phyloP scores from a whole-genome alignment of 2,329 filamentous ascomycete species.

The Microsporum canis region DNA sequence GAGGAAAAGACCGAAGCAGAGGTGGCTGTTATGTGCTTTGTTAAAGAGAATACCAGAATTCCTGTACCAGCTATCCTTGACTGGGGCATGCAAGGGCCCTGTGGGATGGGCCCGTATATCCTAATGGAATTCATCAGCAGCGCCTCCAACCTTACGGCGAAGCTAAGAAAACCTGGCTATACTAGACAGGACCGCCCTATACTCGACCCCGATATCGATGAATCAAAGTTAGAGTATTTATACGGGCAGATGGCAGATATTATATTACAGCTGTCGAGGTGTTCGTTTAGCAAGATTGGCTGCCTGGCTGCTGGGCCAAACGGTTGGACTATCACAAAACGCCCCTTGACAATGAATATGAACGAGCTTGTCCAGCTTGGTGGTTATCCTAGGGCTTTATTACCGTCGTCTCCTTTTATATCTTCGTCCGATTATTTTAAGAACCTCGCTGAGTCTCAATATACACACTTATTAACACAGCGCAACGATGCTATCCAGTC shows the following conservation, averaged over 20 bases:
- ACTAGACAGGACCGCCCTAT: conserved; percentile 19
- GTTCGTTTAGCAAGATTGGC: conserved; percentile 32
- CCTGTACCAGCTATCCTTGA: conserved; percentile 13
- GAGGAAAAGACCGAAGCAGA: conserved; percentile 19
- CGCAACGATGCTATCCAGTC: conserved; percentile 29
- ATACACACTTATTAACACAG: conserved; percentile 31
- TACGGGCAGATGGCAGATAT: conserved; percentile 35
- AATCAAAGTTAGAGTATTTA: conserved; percentile 24
- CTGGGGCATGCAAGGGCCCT: conserved; percentile 16
- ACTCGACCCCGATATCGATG: conserved; percentile 26
- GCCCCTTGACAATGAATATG: conserved; percentile 37
- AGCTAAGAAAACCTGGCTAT: conserved; percentile 20
- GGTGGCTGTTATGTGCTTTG: conserved; percentile 14
- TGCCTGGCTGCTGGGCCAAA: conserved; percentile 23
- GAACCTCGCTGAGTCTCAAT: conserved; percentile 33
- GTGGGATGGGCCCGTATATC: conserved; percentile 25
- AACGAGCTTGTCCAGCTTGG: conserved; percentile 27
- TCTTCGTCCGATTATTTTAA: conserved; percentile 31
- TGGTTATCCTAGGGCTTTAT: conserved; percentile 14
- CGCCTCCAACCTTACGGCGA: conserved; percentile 15
- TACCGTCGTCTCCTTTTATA: conserved; percentile 17
- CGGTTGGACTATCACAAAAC: conserved; percentile 20
- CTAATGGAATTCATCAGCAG: conserved; percentile 25
- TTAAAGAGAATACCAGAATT: conserved; percentile 14
- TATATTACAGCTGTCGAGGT: conserved; percentile 29